Percentiles rank a stretch among this genome's conserved stretches.
These are phyloP conservation scores for Metschnikowia cubensis DNA, from an alignment of 805 yeast genomes.

Conservation along the genomic window DNA sequence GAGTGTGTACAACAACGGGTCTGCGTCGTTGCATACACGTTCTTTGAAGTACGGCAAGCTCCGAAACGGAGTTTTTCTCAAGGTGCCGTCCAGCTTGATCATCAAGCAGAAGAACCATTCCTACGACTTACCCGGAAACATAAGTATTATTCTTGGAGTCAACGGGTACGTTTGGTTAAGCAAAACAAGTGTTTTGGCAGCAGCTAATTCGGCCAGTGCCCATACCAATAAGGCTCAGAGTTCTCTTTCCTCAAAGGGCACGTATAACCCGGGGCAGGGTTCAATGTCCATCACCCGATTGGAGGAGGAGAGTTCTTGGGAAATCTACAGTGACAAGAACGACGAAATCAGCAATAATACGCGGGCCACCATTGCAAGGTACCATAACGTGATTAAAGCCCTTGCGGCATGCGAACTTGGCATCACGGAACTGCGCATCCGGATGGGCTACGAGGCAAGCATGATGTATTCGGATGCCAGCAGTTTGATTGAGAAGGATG, in stretches of 20 bases:
- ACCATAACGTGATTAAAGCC: slow-evolving; percentile 78
- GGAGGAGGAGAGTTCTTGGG: slow-evolving; percentile 93
- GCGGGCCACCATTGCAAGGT: slow-evolving; percentile 75
- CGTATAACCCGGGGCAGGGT: slow-evolving; percentile 54
- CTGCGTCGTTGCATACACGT: slow-evolving; percentile 91
- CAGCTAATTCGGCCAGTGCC: slow-evolving; percentile 19
- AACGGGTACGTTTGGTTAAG: slow-evolving; percentile 94
- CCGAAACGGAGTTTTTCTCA: slow-evolving; percentile 80
- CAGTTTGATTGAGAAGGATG: slow-evolving; percentile 60
- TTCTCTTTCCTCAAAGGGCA: slow-evolving; percentile 30
- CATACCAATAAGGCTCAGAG: slow-evolving; percentile 37
- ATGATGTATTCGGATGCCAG: slow-evolving; percentile 55
- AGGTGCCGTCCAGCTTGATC: slow-evolving; percentile 78
- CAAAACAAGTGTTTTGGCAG: slow-evolving; percentile 46
- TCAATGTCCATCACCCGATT: slow-evolving; percentile 74
- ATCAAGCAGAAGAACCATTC: slow-evolving; percentile 85
- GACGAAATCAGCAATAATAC: slow-evolving; percentile 61
- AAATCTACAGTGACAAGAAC: slow-evolving; percentile 87
- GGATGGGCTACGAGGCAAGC: slow-evolving; percentile 85
- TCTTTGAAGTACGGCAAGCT: slow-evolving; percentile 93
- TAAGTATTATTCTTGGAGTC: slow-evolving; percentile 85
- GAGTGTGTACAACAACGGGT: slow-evolving; percentile 80
- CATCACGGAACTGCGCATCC: slow-evolving; percentile 74
- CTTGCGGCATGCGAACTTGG: slow-evolving; percentile 83
- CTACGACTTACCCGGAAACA: slow-evolving; percentile 89